phyloP scores from a whole-genome alignment of 2,329 filamentous ascomycete genomes.

The Xylariomycetidae sp. region DNA sequence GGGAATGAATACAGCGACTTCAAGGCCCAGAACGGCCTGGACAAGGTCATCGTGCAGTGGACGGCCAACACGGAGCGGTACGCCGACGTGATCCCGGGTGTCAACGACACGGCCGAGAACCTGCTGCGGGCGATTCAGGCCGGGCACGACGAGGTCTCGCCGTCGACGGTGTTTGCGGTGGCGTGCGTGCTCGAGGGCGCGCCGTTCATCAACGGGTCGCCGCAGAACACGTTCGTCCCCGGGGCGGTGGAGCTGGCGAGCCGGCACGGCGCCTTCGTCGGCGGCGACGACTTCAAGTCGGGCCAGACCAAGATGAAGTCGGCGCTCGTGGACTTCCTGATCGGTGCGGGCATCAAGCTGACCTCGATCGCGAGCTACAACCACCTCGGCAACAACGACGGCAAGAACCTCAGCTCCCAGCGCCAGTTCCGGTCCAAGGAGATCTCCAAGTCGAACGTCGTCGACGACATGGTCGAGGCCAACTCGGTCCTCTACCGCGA shows the following conservation, averaged over 20 bases:
- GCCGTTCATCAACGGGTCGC: conserved; percentile 98
- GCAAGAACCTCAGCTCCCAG: conserved; percentile 96
- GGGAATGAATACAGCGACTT: conserved; percentile 70
- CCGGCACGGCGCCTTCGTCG: conserved; percentile 83
- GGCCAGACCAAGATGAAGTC: conserved; percentile 99
- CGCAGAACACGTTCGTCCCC: conserved; percentile 97
- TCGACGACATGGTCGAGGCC: conserved; percentile 98
- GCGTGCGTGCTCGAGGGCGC: conserved; percentile 84
- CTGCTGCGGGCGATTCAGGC: conserved; percentile 80
- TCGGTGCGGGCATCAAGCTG: conserved; percentile 97
- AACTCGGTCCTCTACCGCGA: conserved; percentile 87
- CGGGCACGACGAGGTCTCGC: conserved; percentile 87
- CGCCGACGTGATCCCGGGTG: conserved; percentile 77
- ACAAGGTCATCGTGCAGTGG: conserved; percentile 97
- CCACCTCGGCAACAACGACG: conserved; percentile 98
- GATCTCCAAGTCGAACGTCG: conserved; percentile 98
- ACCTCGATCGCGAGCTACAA: conserved; percentile 99
- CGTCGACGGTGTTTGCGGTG: conserved; percentile 93
- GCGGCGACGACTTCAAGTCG: conserved; percentile 99
- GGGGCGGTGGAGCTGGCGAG: conserved; percentile 87
- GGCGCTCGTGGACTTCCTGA: conserved; percentile 94
- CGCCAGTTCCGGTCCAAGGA: conserved; percentile 99
- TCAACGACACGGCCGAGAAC: conserved; percentile 97
- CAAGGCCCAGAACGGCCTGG: conserved; percentile 77
- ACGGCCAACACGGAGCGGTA: conserved; percentile 98